phyloP scores from a whole-genome alignment of 345 rosid species.

The Populus nigra region DNA sequence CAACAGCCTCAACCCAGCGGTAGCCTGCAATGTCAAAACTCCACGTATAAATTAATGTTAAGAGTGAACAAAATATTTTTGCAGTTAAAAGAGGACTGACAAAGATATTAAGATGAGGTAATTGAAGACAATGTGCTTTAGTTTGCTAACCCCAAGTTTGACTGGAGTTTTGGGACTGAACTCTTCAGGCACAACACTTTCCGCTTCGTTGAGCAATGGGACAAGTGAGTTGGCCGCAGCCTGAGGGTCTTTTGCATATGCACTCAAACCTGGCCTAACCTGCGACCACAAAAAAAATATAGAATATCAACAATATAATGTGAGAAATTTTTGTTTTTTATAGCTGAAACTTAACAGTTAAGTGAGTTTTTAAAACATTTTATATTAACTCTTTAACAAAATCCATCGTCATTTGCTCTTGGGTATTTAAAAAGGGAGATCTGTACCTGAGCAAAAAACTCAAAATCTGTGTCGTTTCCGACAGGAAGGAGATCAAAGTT shows the following conservation, averaged over 20 bases:
- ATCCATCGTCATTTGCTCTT: no score
- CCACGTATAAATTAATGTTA: no score
- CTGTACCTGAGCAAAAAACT: constrained; percentile 61
- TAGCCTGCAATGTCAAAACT: constrained; percentile 46
- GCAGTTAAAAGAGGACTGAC: no score
- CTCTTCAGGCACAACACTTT: constrained; percentile 62
- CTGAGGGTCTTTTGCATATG: constrained; percentile 58
- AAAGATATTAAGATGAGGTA: no score
- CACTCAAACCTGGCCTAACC: constrained; percentile 78
- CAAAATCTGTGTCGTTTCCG: constrained; percentile 51
- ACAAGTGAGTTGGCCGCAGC: constrained; percentile 60
- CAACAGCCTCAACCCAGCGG: constrained; percentile 79
- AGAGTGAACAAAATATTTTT: no score
- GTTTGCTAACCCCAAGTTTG: constrained; percentile 72
- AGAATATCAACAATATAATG: no score
- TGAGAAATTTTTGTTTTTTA: no score
- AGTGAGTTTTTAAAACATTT: no score
- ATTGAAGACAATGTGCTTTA: neutral
- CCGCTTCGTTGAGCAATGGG: constrained; percentile 69
- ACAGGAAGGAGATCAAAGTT: constrained; percentile 81
- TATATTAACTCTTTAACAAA: no score
- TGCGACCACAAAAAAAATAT: neutral
- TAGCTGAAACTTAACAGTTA: no score
- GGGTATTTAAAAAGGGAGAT: neutral
- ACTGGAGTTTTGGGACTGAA: constrained; percentile 54